Evolutionary conservation across 192 early-diverging fungal genomes (phyloP), one percentile per base, ranked within the genome.

Genomic region (Martensiomyces pterosporus): DNA sequence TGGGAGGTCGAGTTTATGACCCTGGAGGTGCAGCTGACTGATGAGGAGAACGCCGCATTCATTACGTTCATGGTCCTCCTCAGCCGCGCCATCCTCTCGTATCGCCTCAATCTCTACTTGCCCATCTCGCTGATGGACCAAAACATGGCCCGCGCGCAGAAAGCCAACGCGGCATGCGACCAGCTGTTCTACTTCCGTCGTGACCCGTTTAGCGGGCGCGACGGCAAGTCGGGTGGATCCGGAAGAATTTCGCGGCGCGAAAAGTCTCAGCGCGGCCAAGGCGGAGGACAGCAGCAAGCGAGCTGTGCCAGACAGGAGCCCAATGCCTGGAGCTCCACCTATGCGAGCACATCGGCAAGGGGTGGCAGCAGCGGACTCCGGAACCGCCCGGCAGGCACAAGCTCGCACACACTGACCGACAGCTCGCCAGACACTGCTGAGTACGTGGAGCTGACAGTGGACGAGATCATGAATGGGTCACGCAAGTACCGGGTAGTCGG

Each of bases 1-100:
- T 99, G 96, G 96, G 80, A 94, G 49, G 91, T 99, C 21, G 96
- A 96, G 75, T 94, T 99, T 60, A 78, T 93, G 46, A 88, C 89
- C 25, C 89, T 95, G 82, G 96, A 99, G 61, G 80, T 94, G 46
- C 96, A 99, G 75, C 57, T 97, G 35, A 94, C 91, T 1, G 96
- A 99, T 47, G 90, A 86, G 36, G 96, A 95, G 58, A 99, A 99
- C 55, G 91, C 96, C 0, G 96, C 96, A 12, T 92, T 88, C 55
- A 80, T 93, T 5, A 80, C 93, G 24, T 99, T 99, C 62, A 85
- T 96, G 55, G 90, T 94, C n/a, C 76, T 98, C 16, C 81, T 97
- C 34, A 91, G 91, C 19, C 78, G 94, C 27, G 86, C 87, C 10
- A 90, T 98, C 33, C 70, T 94, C 22, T 85, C 83, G 41, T 94